These are phyloP conservation scores for Claviceps sp. DNA, from an alignment of 2,329 filamentous ascomycete species.

Conservation along the genomic window DNA sequence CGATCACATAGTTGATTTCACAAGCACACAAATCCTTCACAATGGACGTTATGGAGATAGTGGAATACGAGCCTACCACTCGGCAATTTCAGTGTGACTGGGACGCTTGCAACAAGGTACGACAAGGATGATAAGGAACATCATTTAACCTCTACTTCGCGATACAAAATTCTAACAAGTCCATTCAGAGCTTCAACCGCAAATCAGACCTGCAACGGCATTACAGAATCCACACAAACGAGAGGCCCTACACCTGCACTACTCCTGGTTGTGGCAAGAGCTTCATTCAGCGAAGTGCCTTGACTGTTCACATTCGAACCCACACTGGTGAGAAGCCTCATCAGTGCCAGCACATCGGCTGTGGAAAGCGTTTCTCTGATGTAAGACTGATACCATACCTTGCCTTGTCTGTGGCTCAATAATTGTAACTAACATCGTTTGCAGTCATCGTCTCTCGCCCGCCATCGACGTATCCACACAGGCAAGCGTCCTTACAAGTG, in stretches of 20 bases:
- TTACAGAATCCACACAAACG: conserved; percentile 59
- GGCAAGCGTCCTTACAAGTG: conserved; percentile 55
- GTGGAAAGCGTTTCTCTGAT: conserved; percentile 57
- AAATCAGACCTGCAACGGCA: conserved; percentile 59
- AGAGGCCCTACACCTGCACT: conserved; percentile 51
- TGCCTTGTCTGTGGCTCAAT: background rate
- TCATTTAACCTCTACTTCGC: background rate
- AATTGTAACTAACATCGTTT: conserved; percentile 4
- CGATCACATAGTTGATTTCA: background rate
- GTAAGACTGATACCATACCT: conserved; percentile 27
- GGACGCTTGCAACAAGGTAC: conserved; percentile 47
- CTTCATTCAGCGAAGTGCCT: conserved; percentile 57
- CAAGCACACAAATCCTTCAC: background rate
- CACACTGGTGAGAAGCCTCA: conserved; percentile 63
- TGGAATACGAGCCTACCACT: conserved; percentile 48
- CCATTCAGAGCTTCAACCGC: conserved; percentile 51
- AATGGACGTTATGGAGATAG: conserved; percentile 53
- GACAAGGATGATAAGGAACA: conserved; percentile 8
- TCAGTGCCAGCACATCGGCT: conserved; percentile 50
- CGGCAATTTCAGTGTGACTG: conserved; percentile 53
- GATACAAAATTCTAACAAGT: background rate
- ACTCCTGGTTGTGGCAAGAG: conserved; percentile 51
- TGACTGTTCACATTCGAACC: conserved; percentile 58
- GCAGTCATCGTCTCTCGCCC: conserved; percentile 51
- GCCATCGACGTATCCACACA: conserved; percentile 52